Conservation (phyloP, 129 eudicot species). For the Calendula officinalis region DNA sequence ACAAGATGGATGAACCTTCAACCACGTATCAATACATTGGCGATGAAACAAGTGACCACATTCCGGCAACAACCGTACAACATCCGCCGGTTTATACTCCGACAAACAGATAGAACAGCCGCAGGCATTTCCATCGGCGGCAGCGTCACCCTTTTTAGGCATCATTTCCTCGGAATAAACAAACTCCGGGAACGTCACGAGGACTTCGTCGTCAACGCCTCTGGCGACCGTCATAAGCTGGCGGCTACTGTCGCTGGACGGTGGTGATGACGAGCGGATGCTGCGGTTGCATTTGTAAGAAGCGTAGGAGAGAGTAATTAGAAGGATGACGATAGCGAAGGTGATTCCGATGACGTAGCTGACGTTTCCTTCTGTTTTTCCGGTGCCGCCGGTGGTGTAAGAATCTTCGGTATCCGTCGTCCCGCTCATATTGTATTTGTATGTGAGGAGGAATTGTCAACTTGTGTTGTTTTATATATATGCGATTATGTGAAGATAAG, state of each 20-base stretch:
- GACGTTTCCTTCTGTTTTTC: conserved; percentile 6
- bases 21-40: conserved; percentile 48
- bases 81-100: conserved; percentile 39
- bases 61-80: conserved; percentile 38
- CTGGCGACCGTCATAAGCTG: conserved; percentile 14
- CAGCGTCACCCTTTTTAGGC: neutral
- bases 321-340: conserved; percentile 23
- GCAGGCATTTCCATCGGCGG: neutral
- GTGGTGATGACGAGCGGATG: conserved; percentile 3
- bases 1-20: conserved; percentile 44
- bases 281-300: conserved; percentile 35
- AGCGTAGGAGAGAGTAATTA: conserved; percentile 22
- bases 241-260: neutral
- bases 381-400: conserved; percentile 9
- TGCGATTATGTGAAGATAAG: neutral
- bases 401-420: neutral
- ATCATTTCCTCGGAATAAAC: conserved; percentile 24
- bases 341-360: conserved; percentile 30
- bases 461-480: neutral
- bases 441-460: neutral
- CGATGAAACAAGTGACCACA: conserved; percentile 49
- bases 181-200: conserved; percentile 33
- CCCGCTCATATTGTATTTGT: neutral
- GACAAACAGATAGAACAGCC: conserved; percentile 51
- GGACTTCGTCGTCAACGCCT: conserved; percentile 30